phyloP scores from a whole-genome alignment of 306 rosid species.

The Pterocarpus macrocarpus region DNA sequence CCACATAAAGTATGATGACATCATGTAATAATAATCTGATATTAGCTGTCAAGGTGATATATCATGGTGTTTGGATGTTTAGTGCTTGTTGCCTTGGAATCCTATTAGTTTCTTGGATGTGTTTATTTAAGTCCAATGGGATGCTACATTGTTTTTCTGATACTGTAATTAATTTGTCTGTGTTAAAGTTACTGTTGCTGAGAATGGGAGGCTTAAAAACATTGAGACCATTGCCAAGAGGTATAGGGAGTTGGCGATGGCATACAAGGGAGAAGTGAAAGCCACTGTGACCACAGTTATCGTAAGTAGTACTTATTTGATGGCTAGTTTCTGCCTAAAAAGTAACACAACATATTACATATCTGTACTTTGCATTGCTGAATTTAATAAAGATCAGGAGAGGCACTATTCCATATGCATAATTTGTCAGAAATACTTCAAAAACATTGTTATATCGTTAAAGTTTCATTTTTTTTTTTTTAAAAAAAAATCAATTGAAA shows the following conservation, averaged over 20 bases:
- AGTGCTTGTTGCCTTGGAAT: background rate
- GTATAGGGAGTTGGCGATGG: conserved; percentile 85
- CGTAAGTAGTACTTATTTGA: conserved; percentile 64
- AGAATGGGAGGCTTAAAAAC: conserved; percentile 81
- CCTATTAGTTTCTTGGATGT: background rate
- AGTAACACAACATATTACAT: background rate
- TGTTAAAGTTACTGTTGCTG: conserved; percentile 72
- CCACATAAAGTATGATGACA: background rate
- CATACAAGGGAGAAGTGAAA: conserved; percentile 89
- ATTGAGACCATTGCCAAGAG: conserved; percentile 75
- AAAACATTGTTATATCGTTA: background rate
- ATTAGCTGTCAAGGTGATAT: conserved; percentile 5
- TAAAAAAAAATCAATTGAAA: background rate
- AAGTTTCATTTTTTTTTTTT: background rate
- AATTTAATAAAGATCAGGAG: background rate
- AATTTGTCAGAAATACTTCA: conserved; percentile 3
- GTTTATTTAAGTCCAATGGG: background rate
- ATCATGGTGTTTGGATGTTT: conserved; percentile 26
- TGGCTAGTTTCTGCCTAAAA: conserved; percentile 7
- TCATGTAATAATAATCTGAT: conserved; percentile 15
- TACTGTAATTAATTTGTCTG: conserved; percentile 24
- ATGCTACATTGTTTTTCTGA: conserved; percentile 13
- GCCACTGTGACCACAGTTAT: conserved; percentile 82
- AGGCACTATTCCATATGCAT: conserved; percentile 16
- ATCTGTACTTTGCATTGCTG: conserved; percentile 13